These are phyloP conservation scores for Apophysomyces elegans DNA, from an alignment of 371 early-diverging fungal genomes.

Conservation along the genomic window DNA sequence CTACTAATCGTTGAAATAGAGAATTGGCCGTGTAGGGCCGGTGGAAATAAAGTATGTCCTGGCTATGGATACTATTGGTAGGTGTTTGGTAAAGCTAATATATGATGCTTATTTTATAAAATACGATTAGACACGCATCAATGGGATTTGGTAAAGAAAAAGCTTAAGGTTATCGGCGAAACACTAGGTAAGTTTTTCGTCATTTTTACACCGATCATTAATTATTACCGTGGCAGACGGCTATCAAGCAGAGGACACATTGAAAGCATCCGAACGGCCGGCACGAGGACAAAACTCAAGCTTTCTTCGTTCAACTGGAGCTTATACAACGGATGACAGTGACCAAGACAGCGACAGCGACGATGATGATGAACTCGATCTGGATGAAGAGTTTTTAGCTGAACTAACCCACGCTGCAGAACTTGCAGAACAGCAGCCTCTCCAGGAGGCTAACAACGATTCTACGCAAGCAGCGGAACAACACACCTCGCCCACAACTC, in stretches of 20 bases:
- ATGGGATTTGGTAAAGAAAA: conserved; percentile 44
- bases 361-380: background rate
- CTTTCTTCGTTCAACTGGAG: background rate
- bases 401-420: background rate
- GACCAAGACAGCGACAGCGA: background rate
- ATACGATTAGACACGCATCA: conserved; percentile 31
- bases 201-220: background rate
- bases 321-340: background rate
- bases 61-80: conserved; percentile 58
- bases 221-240: background rate
- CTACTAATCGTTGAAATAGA: conserved; percentile 5
- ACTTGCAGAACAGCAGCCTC: background rate
- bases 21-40: conserved; percentile 56
- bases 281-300: background rate
- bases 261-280: background rate
- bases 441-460: background rate
- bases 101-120: background rate
- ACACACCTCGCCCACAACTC: background rate
- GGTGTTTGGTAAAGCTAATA: conserved; percentile 20
- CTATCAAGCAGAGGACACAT: background rate
- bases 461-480: background rate
- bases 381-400: background rate
- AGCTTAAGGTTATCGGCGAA: conserved; percentile 42
- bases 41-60: conserved; percentile 67
- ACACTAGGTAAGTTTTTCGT: conserved; percentile 26